Conservation (phyloP, 805 yeast genomes). For the Lipomyces japonicus region DNA sequence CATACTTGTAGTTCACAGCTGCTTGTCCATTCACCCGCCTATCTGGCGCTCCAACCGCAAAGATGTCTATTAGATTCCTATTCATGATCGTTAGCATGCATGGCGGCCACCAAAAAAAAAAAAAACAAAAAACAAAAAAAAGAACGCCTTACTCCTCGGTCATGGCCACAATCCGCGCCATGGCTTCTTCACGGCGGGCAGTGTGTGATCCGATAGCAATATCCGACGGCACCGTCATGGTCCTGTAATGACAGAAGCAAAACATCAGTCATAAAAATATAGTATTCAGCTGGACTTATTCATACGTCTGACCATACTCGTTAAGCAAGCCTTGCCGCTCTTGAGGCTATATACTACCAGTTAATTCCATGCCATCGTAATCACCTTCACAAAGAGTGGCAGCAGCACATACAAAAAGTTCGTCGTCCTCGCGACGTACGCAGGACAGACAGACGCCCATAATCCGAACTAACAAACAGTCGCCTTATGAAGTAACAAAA, state of each 20-base stretch:
- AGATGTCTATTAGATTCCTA: slow-evolving; percentile 26
- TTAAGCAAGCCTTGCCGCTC: slow-evolving; percentile 23
- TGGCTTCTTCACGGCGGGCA: slow-evolving; percentile 19
- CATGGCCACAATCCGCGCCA: slow-evolving; percentile 25
- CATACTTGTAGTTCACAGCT: slow-evolving; percentile 20
- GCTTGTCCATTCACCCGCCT: slow-evolving; percentile 16
- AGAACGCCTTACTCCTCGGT: slow-evolving; percentile 21
- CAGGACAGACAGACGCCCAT: slow-evolving; percentile 29
- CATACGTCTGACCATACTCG: slow-evolving; percentile 28
- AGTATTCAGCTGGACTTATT: background rate
- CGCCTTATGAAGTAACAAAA: background rate
- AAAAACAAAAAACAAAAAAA: background rate
- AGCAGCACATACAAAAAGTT: slow-evolving; percentile 16
- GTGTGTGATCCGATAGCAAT: background rate
- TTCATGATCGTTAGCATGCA: background rate
- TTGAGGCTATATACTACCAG: slow-evolving; percentile 13
- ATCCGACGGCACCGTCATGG: slow-evolving; percentile 17
- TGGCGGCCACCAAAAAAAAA: background rate
- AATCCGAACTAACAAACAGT: background rate
- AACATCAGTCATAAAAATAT: background rate
- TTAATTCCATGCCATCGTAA: background rate
- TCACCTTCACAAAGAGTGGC: background rate
- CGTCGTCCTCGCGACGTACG: slow-evolving; percentile 17
- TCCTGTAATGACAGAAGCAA: background rate
- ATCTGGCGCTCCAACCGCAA: slow-evolving; percentile 27